These are phyloP conservation scores for Diplocarpon mali DNA, from an alignment of 2,329 filamentous ascomycete species.

Conservation along the genomic window DNA sequence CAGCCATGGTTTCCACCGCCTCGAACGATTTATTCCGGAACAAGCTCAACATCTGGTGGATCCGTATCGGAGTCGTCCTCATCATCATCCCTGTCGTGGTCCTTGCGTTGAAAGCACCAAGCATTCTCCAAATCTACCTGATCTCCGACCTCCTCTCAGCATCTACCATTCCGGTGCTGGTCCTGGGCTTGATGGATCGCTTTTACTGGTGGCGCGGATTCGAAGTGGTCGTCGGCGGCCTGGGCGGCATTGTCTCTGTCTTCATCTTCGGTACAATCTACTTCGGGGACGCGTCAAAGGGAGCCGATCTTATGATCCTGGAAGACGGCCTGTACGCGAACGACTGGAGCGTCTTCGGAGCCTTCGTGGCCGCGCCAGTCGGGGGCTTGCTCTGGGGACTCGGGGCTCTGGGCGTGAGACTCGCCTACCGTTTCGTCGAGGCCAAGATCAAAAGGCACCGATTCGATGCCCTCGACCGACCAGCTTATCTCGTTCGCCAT, in stretches of 20 bases:
- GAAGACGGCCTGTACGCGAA: conserved; percentile 62
- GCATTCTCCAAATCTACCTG: conserved; percentile 70
- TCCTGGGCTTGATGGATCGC: conserved; percentile 57
- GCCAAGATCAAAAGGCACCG: conserved; percentile 47
- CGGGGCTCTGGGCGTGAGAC: conserved; percentile 47
- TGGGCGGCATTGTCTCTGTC: conserved; percentile 68
- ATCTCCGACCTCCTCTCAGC: conserved; percentile 73
- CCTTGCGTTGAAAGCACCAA: conserved; percentile 62
- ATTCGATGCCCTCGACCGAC: conserved; percentile 59
- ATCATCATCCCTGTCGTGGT: conserved; percentile 66
- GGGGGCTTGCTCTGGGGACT: conserved; percentile 64
- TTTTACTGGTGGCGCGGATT: conserved; percentile 69
- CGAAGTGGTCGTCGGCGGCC: conserved; percentile 66
- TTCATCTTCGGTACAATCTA: conserved; percentile 75
- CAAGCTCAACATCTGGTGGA: conserved; percentile 62
- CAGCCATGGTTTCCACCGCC: conserved; percentile 73
- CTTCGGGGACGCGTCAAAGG: conserved; percentile 53
- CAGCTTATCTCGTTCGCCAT: conserved; percentile 22
- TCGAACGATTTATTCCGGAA: conserved; percentile 82
- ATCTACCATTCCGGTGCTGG: conserved; percentile 61
- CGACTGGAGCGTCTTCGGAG: conserved; percentile 76
- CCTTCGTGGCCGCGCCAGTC: conserved; percentile 69
- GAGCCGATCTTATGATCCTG: conserved; percentile 58
- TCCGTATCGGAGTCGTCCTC: conserved; percentile 57
- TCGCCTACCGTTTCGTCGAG: conserved; percentile 45